These are phyloP conservation scores for Penicillium chermesinum DNA, from an alignment of 495 filamentous ascomycete species.

Conservation along the genomic window DNA sequence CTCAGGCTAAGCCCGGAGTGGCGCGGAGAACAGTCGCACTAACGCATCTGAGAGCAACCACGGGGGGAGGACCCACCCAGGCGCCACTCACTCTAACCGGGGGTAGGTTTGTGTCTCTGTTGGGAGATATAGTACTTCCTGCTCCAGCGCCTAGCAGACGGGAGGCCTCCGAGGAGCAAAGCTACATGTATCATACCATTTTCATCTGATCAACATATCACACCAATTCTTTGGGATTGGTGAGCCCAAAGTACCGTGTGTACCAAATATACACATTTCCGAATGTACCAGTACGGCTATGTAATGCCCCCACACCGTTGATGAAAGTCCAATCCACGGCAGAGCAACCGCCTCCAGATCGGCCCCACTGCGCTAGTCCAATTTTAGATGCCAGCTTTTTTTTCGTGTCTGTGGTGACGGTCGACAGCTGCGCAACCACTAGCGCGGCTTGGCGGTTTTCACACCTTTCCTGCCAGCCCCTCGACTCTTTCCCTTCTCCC, in stretches of 20 bases:
- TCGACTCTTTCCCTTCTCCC: slow-evolving; percentile 38
- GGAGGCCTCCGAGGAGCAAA: too few relatives aligned
- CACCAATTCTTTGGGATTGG: neutral
- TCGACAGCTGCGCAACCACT: slow-evolving; percentile 46
- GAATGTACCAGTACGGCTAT: neutral
- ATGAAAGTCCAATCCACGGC: slow-evolving; percentile 5
- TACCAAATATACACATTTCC: neutral
- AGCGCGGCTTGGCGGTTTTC: slow-evolving; percentile 44
- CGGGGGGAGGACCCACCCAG: slow-evolving; percentile 22
- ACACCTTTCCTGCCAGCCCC: slow-evolving; percentile 44
- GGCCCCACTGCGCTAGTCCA: slow-evolving; percentile 35
- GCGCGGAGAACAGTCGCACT: slow-evolving; percentile 29
- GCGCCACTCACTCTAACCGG: slow-evolving; percentile 24
- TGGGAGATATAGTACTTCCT: too few relatives aligned
- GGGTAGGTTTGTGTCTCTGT: slow-evolving; percentile 5
- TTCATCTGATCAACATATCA: neutral
- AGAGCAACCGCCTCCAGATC: slow-evolving; percentile 37
- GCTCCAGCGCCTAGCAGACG: too few relatives aligned
- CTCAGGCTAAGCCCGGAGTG: slow-evolving; percentile 24
- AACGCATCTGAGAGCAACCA: slow-evolving; percentile 22
- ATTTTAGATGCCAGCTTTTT: slow-evolving; percentile 33
- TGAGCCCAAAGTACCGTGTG: neutral
- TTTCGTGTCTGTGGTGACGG: slow-evolving; percentile 29
- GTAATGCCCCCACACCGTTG: slow-evolving; percentile 2
- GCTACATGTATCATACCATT: neutral